Conservation (phyloP, 2,329 filamentous ascomycete genomes). For the Stylonectria norvegica region DNA sequence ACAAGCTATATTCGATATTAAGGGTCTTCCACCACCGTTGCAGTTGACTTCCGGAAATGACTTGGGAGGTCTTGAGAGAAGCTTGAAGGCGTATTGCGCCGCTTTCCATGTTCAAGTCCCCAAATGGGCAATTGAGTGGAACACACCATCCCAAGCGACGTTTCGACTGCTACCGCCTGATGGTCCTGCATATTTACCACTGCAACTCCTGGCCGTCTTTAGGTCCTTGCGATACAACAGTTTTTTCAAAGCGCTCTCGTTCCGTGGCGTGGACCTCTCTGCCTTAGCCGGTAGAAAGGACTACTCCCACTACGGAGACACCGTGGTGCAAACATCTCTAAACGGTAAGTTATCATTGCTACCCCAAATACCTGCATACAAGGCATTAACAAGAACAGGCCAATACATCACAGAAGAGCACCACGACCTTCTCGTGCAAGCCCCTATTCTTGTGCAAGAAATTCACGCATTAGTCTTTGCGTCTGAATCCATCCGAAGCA, state of each 20-base stretch:
- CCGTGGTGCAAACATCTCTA: conserved; percentile 50
- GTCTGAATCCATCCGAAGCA: conserved; percentile 52
- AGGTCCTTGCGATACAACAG: conserved; percentile 57
- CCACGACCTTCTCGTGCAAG: conserved; percentile 45
- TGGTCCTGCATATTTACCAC: conserved; percentile 40
- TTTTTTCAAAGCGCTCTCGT: conserved; percentile 57
- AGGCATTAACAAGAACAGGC: conserved; percentile 30
- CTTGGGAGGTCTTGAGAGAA: conserved; percentile 53
- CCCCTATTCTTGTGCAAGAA: conserved; percentile 53
- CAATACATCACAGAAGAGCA: conserved; percentile 48
- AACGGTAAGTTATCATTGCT: conserved; percentile 40
- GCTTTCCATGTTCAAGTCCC: conserved; percentile 50
- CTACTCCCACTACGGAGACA: conserved; percentile 41
- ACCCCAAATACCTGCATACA: background rate
- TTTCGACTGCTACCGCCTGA: conserved; percentile 49
- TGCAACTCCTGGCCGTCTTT: conserved; percentile 56
- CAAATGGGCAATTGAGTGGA: conserved; percentile 49
- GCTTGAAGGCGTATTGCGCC: conserved; percentile 52
- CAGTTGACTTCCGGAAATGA: conserved; percentile 54
- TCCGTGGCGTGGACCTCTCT: conserved; percentile 50
- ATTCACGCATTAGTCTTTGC: conserved; percentile 54
- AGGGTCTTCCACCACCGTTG: conserved; percentile 50
- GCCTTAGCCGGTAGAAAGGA: conserved; percentile 40
- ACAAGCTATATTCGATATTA: conserved; percentile 50
- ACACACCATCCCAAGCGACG: conserved; percentile 43